These are phyloP conservation scores for Ploettnerulaceae sp. DNA, from an alignment of 2,329 filamentous ascomycete genomes.

Conservation along the genomic window DNA sequence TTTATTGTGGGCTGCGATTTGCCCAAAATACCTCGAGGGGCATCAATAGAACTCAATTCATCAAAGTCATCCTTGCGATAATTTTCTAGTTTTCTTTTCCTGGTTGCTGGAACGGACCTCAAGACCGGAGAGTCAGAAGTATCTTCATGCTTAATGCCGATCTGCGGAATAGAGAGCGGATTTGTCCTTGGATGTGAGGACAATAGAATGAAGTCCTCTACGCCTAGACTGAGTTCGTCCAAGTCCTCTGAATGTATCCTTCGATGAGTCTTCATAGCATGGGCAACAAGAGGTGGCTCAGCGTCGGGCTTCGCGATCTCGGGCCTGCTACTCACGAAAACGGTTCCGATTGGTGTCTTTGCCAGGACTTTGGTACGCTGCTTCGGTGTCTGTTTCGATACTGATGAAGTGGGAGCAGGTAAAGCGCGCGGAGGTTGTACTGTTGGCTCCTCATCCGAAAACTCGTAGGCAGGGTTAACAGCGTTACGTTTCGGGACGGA, in stretches of 20 bases:
- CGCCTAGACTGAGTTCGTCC: conserved; percentile 29
- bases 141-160: conserved; percentile 20
- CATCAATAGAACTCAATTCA: conserved; percentile 3
- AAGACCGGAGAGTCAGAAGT: conserved; percentile 1
- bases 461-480: conserved; percentile 30
- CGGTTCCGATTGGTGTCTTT: background rate
- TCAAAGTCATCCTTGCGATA: conserved; percentile 11
- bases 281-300: background rate
- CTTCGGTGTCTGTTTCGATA: background rate
- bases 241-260: conserved; percentile 19
- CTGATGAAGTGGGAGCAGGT: background rate
- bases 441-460: conserved; percentile 37
- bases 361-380: background rate
- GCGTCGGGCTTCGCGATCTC: background rate
- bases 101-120: conserved; percentile 4
- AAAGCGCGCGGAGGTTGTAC: background rate
- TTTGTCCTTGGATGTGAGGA: conserved; percentile 19
- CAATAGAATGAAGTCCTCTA: conserved; percentile 24
- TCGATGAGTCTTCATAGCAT: background rate
- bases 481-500: background rate
- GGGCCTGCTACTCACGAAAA: background rate
- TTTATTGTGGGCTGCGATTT: conserved; percentile 1
- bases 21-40: background rate
- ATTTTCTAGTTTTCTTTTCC: conserved; percentile 20
- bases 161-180: conserved; percentile 6